Evolutionary conservation across 148 eudicot species (phyloP), one percentile per base, ranked within the genome.

Genomic region (Agrostemma githago): DNA sequence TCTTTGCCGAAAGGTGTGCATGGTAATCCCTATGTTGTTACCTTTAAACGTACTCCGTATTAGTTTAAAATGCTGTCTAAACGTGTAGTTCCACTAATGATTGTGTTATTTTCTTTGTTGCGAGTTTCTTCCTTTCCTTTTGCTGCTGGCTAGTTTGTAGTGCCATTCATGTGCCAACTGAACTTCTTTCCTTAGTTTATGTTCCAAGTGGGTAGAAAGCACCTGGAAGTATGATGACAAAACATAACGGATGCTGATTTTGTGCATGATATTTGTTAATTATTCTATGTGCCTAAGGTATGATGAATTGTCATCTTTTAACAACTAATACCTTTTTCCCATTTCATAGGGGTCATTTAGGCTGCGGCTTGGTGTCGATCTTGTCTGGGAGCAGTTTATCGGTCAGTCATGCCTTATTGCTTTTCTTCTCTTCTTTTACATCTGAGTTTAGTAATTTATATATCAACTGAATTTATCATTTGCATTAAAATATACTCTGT

Each of bases 1-100:
- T 80, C 76, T 72, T 80, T 80, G 83, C 83, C 79, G 83, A 80
- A 80, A 80, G 79, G 54, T 76, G 76, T 80, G 78, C 78, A 41
- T 79, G 76, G 40, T 68, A 75, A 71, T 80, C 72, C 79, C 82
- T 58, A 80, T 67, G 72, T 65, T 67, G 72, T 65, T 62, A 71
- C 76, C 79, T 77, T 62, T 74, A 62, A 59, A 62, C 5, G 39
- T 69, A 69, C 42, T 71, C 54, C 5, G 39, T 69, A 69, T 54
- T 71, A 64, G 48, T 75, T 69, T 71, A 70, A 74, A 57, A 48
- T 37, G 62, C 54, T 74, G 78, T 54, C 72, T 74, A 54, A 70
- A 74, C 59, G 65, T 74, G 77, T 38, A 56, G 39, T 74, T 51
- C 71, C 39, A 69, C 71, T 69, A 41, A 74, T 26, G 76, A 26